Conservation (phyloP, 2,329 filamentous ascomycete genomes). For the Chalara sp. region DNA sequence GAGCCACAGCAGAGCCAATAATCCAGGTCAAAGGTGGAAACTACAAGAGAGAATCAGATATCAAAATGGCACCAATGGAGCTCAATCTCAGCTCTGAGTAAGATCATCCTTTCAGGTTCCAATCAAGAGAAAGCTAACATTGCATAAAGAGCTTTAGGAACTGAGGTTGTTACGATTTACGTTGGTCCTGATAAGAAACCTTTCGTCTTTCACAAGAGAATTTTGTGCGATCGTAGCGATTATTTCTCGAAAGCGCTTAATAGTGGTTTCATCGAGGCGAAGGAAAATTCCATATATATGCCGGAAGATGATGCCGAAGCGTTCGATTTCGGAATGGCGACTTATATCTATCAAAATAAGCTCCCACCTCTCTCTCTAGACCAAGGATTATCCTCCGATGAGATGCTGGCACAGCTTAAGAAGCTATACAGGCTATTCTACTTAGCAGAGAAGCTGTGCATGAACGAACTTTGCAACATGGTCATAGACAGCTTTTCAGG, state of each 20-base stretch:
- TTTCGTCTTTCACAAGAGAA: constrained; percentile 13
- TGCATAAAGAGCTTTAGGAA: not conserved
- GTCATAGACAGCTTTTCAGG: not conserved
- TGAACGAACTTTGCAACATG: not conserved
- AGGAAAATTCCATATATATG: not conserved
- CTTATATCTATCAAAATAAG: no score
- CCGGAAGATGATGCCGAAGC: constrained; percentile 4
- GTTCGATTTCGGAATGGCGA: no score
- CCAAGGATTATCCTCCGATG: not conserved
- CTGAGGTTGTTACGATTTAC: constrained; percentile 6
- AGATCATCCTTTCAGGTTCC: no score
- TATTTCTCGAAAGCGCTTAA: constrained; percentile 10
- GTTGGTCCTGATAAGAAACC: constrained; percentile 5
- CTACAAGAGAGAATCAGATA: no score
- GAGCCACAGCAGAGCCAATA: no score
- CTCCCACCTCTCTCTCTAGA: no score
- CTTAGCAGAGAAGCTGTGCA: constrained; percentile 5
- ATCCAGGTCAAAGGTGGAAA: no score
- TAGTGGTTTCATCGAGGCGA: not conserved
- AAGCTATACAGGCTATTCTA: not conserved
- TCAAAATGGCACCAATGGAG: no score
- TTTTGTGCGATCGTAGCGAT: constrained; percentile 8
- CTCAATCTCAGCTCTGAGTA: no score
- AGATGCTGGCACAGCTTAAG: constrained; percentile 1
- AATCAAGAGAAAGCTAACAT: no score